Conservation (phyloP, 2,329 filamentous ascomycete genomes). For the Pyricularia grisea region DNA sequence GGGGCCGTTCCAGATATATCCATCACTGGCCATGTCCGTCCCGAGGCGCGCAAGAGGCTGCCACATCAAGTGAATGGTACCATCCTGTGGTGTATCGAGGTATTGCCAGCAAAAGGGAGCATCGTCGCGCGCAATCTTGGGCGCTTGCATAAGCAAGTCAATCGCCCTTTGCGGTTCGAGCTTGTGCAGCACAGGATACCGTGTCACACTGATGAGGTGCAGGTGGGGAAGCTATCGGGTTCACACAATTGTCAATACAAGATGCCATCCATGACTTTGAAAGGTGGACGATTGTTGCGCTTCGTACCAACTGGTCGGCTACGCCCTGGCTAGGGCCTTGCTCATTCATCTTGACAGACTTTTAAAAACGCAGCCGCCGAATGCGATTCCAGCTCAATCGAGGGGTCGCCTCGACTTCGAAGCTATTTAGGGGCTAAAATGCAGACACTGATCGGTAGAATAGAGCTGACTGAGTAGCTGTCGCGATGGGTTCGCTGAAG, state of each 20-base stretch:
- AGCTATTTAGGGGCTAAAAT: not conserved
- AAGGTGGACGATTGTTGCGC: not conserved
- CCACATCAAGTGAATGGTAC: constrained; percentile 79
- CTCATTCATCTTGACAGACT: constrained; percentile 2
- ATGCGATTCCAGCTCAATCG: not conserved
- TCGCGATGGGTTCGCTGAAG: not conserved
- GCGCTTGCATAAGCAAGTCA: constrained; percentile 74
- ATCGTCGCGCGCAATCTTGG: constrained; percentile 74
- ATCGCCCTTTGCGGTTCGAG: constrained; percentile 70
- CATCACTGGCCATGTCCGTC: constrained; percentile 77
- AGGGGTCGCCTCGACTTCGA: not conserved
- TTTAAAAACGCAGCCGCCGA: not conserved
- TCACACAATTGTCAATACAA: not conserved
- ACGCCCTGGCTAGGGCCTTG: constrained; percentile 6
- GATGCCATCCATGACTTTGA: not conserved
- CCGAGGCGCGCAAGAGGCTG: constrained; percentile 66
- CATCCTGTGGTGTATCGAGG: constrained; percentile 72
- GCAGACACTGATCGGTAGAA: not conserved
- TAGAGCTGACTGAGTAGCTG: not conserved
- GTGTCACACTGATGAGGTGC: constrained; percentile 76
- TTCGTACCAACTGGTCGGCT: constrained; percentile 1
- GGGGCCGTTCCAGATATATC: constrained; percentile 79
- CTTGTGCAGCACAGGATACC: constrained; percentile 65
- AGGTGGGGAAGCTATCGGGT: constrained; percentile 66
- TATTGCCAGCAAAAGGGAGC: constrained; percentile 92